Conservation (phyloP, 2,329 filamentous ascomycete genomes). For the Fusarium metavorans region DNA sequence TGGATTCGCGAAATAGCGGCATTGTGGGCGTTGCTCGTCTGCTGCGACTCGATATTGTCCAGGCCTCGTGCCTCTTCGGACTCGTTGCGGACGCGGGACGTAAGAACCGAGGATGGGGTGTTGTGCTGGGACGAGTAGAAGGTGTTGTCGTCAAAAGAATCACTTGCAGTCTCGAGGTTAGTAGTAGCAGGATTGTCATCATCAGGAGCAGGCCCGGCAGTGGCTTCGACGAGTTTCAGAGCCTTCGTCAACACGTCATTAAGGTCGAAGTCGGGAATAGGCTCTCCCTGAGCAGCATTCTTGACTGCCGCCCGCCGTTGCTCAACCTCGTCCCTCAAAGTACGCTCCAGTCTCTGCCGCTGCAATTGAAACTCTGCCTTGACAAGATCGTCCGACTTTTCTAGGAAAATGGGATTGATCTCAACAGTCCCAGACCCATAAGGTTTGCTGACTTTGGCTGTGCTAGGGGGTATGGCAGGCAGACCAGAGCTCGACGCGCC, state of each 20-base stretch:
- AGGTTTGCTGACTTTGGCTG: slow-evolving; percentile 49
- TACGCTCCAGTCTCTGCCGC: slow-evolving; percentile 83
- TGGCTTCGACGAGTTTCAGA: slow-evolving; percentile 76
- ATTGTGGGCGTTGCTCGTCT: slow-evolving; percentile 19
- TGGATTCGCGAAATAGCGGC: slow-evolving; percentile 15
- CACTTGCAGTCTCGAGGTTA: slow-evolving; percentile 74
- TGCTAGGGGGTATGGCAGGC: slow-evolving; percentile 34
- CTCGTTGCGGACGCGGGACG: slow-evolving; percentile 62
- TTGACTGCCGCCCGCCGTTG: slow-evolving; percentile 63
- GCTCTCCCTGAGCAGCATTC: slow-evolving; percentile 58
- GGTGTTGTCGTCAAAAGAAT: slow-evolving; percentile 92
- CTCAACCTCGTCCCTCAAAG: slow-evolving; percentile 81
- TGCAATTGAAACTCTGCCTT: slow-evolving; percentile 85
- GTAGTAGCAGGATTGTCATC: slow-evolving; percentile 63
- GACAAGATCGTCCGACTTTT: slow-evolving; percentile 87
- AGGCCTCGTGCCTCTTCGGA: slow-evolving; percentile 48
- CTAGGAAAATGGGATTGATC: slow-evolving; percentile 85
- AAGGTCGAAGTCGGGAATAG: slow-evolving; percentile 76
- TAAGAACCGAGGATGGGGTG: slow-evolving; percentile 70
- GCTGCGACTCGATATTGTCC: slow-evolving; percentile 27
- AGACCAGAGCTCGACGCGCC: slow-evolving; percentile 11
- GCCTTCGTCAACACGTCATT: slow-evolving; percentile 79
- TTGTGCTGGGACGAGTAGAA: slow-evolving; percentile 97
- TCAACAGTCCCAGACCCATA: slow-evolving; percentile 68
- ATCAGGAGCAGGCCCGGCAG: slow-evolving; percentile 70